Evolutionary conservation across 2,329 filamentous ascomycete genomes (phyloP).

Genomic region (Cucurbitaria berberidis): DNA sequence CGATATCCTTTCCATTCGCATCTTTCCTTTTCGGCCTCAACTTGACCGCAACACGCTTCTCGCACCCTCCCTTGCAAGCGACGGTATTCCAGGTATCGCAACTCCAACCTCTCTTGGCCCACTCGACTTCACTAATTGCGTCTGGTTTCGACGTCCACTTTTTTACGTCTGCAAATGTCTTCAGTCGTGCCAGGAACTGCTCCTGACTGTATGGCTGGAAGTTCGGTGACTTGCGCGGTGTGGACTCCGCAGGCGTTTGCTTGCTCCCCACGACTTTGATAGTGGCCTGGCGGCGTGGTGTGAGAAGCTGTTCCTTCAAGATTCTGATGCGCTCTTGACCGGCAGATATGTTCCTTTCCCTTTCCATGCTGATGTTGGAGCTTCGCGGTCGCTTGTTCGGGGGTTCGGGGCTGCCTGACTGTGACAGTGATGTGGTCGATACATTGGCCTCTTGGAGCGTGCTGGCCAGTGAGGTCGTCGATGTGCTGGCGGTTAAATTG

Average conservation of each 20-base stretch:
- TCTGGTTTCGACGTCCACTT: conserved; percentile 94
- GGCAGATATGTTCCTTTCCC: conserved; percentile 33
- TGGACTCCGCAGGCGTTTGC: conserved; percentile 30
- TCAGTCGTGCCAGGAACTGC: conserved; percentile 79
- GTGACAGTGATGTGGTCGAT: conserved; percentile 36
- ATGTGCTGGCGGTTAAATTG: conserved; percentile 60
- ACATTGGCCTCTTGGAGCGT: conserved; percentile 48
- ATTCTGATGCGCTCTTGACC: conserved; percentile 39
- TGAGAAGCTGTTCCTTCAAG: conserved; percentile 42
- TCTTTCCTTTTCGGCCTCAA: conserved; percentile 63
- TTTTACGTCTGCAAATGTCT: conserved; percentile 88
- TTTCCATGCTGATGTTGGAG: conserved; percentile 37
- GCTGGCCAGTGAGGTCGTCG: conserved; percentile 43
- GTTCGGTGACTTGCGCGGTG: conserved; percentile 60
- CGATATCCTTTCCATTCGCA: conserved; percentile 53
- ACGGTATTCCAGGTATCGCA: conserved; percentile 78
- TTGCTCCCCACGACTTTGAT: conserved; percentile 40
- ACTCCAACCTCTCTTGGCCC: conserved; percentile 92
- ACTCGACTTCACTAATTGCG: conserved; percentile 84
- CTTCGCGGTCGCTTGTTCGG: conserved; percentile 44
- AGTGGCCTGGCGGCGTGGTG: conserved; percentile 33
- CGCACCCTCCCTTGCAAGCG: conserved; percentile 79
- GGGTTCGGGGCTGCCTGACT: conserved; percentile 34
- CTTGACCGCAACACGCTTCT: conserved; percentile 82
- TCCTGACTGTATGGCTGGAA: conserved; percentile 88